Conservation (phyloP, 2,329 filamentous ascomycete genomes). For the Fusarium secorum region DNA sequence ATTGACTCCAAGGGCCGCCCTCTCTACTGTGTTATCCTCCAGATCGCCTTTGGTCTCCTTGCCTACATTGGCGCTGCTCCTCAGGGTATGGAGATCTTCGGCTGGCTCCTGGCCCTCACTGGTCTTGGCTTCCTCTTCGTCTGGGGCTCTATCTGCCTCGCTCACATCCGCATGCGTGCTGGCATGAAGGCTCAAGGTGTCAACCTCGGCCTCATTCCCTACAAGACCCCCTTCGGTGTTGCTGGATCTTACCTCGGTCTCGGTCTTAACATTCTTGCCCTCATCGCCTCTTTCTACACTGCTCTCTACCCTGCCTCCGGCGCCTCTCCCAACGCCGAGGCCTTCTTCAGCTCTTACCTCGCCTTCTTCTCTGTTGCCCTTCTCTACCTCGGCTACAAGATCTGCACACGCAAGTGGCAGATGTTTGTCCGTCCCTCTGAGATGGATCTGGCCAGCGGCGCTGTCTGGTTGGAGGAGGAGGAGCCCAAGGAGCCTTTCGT, state of each 20-base stretch:
- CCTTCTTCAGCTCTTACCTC: slow-evolving; percentile 78
- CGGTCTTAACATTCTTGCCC: slow-evolving; percentile 75
- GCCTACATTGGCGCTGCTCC: slow-evolving; percentile 76
- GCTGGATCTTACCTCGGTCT: slow-evolving; percentile 85
- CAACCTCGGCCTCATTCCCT: slow-evolving; percentile 77
- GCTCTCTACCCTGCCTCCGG: slow-evolving; percentile 52
- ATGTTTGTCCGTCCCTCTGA: slow-evolving; percentile 70
- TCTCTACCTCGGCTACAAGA: slow-evolving; percentile 79
- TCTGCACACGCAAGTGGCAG: slow-evolving; percentile 69
- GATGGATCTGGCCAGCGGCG: slow-evolving; percentile 87
- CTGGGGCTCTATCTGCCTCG: slow-evolving; percentile 84
- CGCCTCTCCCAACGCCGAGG: slow-evolving; percentile 72
- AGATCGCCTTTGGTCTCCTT: slow-evolving; percentile 75
- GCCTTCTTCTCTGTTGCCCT: slow-evolving; percentile 71
- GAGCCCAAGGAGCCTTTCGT: slow-evolving; percentile 75
- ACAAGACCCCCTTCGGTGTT: slow-evolving; percentile 79
- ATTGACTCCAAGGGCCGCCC: slow-evolving; percentile 85
- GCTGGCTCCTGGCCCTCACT: slow-evolving; percentile 81
- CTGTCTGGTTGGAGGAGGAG: slow-evolving; percentile 78
- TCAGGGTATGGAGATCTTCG: slow-evolving; percentile 70
- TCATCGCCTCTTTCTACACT: slow-evolving; percentile 90
- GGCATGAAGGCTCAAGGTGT: slow-evolving; percentile 76
- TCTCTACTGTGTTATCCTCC: slow-evolving; percentile 73
- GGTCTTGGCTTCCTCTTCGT: slow-evolving; percentile 81
- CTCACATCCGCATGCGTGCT: slow-evolving; percentile 87